phyloP scores from a whole-genome alignment of 331 rosid genomes.

The Rosa hybrid region DNA sequence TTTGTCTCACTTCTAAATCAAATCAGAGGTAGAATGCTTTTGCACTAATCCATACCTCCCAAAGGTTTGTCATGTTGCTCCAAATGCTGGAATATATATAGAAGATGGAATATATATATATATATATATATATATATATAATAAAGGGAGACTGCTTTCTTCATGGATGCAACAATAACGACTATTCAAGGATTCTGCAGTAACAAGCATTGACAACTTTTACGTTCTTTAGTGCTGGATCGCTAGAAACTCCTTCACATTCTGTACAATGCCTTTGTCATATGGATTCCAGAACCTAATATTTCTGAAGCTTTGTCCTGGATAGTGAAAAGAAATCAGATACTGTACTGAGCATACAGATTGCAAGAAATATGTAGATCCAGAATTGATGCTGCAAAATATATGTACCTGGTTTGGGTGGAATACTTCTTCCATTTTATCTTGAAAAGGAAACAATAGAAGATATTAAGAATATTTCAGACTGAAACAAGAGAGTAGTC shows the following conservation, averaged over 20 bases:
- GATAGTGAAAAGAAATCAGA: not conserved
- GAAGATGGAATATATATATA: not conserved
- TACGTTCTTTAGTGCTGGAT: slow-evolving; percentile 3
- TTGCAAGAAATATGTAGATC: not conserved
- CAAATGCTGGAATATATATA: not conserved
- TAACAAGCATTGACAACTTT: not conserved
- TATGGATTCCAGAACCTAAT: slow-evolving; percentile 45
- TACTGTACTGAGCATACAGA: not conserved
- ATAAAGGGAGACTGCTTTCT: not conserved
- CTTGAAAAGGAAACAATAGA: slow-evolving; percentile 13
- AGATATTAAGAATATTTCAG: not conserved
- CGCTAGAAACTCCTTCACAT: slow-evolving; percentile 38
- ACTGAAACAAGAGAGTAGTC: not conserved
- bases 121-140: no score
- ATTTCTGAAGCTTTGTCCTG: slow-evolving; percentile 28
- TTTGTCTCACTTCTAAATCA: no score
- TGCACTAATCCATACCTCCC: not conserved
- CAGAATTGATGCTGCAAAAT: not conserved
- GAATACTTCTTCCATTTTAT: slow-evolving; percentile 48
- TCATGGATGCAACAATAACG: not conserved
- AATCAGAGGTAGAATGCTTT: no score
- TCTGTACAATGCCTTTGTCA: slow-evolving; percentile 41
- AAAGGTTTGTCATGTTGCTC: not conserved
- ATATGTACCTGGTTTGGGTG: slow-evolving; percentile 38
- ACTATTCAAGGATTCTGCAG: slow-evolving; percentile 1